Conservation (phyloP, 768 basidiomycete genomes). For the Pholiota conissans region DNA sequence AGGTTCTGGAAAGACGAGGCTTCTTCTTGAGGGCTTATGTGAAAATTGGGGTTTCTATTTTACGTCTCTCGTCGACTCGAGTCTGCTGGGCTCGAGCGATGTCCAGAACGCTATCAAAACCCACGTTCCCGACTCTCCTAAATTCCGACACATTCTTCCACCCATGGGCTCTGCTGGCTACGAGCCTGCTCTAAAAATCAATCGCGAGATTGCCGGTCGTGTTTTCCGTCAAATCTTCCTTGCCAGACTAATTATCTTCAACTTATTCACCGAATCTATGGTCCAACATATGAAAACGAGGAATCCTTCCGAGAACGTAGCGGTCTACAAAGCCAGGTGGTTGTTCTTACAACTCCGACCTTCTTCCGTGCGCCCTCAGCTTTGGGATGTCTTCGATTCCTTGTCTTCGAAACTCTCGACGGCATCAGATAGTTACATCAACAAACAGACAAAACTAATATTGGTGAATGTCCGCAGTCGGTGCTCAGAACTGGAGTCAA, state of each 20-base stretch:
- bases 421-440: constrained; percentile 36
- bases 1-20: constrained; percentile 46
- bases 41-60: constrained; percentile 49
- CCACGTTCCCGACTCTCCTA: constrained; percentile 33
- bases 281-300: constrained; percentile 7
- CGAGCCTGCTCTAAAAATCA: constrained; percentile 29
- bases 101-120: constrained; percentile 39
- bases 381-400: constrained; percentile 42
- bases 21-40: constrained; percentile 45
- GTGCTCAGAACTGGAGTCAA: constrained; percentile 14
- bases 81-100: constrained; percentile 43
- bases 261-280: constrained; percentile 37
- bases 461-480: constrained; percentile 30
- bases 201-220: constrained; percentile 36
- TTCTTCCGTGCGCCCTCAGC: constrained; percentile 31
- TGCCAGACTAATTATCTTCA: constrained; percentile 40
- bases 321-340: constrained; percentile 36
- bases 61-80: constrained; percentile 43
- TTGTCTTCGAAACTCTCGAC: constrained; percentile 33
- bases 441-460: constrained; percentile 30
- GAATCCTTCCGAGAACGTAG: constrained; percentile 11
- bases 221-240: constrained; percentile 40
- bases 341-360: constrained; percentile 43
- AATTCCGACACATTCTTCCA: constrained; percentile 33
- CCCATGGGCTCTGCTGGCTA: constrained; percentile 29